Base-by-base conservation (phyloP, 2,329 filamentous ascomycete species). In the Diaporthe amygdali region DNA sequence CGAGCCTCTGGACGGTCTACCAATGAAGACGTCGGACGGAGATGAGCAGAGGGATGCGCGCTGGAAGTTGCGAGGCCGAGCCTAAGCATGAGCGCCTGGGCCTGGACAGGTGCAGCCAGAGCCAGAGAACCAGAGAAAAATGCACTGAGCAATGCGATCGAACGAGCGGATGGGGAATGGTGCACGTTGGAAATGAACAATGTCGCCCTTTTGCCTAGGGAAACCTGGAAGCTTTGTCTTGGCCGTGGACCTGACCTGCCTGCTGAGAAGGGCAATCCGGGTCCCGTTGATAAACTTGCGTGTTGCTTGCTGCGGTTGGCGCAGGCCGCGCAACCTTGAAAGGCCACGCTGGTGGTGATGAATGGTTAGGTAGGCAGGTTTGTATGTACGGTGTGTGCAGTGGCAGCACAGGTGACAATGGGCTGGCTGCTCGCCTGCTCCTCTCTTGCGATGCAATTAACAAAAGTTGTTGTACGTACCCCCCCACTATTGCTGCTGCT, bases 1-100 rank as follows among this genome's bases (percentile, higher is more conserved):
- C 66, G 69, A 70, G 70, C 66, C 66, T 63, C 56, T 72, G 41
- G 44, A 52, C 22, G 44, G 46, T 68, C 52, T 68, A 59, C 66
- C 66, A 68, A 68, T 68, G 54, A 59, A 59, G 55, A 49, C 20
- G 49, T 22, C 52, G 51, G 41, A 37, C 52, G 66, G 66, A 68
- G 66, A 68, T 59, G 52, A 68, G 52, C 52, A 55, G 44, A 64
- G 59, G 59, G 59, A 64, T 68, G 66, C 52, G 66, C 30, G 64
- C 64, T 37, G 49, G 39, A 9, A 46, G 39, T 34, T 47, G 64
- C 49, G 59, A 63, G 59, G 59, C 59, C 59, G 17, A 30, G 59
- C 59, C 59, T 63, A 41, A 32, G 63, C 61, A 34, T 44, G 63
- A 54, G 64, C 41, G 41, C 47, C 20, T 27, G 44, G 47, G 41